Evolutionary conservation across 139 green algal species (phyloP).

Genomic region (Chlorella sp.): DNA sequence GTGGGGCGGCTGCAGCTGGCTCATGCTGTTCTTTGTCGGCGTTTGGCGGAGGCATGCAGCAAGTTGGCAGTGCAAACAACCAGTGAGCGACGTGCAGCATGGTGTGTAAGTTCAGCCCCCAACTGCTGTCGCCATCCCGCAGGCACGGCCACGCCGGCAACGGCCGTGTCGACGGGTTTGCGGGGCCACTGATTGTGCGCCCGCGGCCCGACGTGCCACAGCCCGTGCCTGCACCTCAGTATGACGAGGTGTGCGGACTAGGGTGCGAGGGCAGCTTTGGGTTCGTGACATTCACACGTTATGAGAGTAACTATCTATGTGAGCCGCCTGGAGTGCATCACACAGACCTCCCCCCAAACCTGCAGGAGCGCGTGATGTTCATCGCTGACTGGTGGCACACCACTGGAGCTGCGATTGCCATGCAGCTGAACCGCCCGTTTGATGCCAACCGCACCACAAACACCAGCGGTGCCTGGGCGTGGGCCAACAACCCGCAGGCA

Average conservation of each 20-base stretch:
- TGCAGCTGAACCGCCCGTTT: constrained; percentile 47
- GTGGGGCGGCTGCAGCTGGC: too few relatives aligned
- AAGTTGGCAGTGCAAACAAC: too few relatives aligned
- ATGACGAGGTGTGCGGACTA: constrained; percentile 36
- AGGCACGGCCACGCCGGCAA: constrained; percentile 64
- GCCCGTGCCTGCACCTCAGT: constrained; percentile 20
- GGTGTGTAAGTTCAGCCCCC: neutral
- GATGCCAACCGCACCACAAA: neutral
- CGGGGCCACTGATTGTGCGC: constrained; percentile 63
- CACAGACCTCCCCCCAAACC: too few relatives aligned
- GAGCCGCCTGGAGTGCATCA: too few relatives aligned
- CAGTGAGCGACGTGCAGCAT: too few relatives aligned
- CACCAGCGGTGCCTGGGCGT: constrained; percentile 1
- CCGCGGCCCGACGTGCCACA: neutral
- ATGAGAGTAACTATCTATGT: too few relatives aligned
- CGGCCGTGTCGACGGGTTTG: constrained; percentile 61
- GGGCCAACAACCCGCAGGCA: constrained; percentile 23
- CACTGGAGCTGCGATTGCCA: neutral
- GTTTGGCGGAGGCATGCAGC: too few relatives aligned
- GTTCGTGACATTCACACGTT: too few relatives aligned
- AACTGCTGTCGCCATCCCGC: constrained; percentile 44
- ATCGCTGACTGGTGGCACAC: constrained; percentile 58
- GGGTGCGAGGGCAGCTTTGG: too few relatives aligned
- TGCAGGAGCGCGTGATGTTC: constrained; percentile 43
- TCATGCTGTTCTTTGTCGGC: too few relatives aligned